phyloP scores from a whole-genome alignment of 2,329 filamentous ascomycete genomes.

The Colletotrichum cereale region DNA sequence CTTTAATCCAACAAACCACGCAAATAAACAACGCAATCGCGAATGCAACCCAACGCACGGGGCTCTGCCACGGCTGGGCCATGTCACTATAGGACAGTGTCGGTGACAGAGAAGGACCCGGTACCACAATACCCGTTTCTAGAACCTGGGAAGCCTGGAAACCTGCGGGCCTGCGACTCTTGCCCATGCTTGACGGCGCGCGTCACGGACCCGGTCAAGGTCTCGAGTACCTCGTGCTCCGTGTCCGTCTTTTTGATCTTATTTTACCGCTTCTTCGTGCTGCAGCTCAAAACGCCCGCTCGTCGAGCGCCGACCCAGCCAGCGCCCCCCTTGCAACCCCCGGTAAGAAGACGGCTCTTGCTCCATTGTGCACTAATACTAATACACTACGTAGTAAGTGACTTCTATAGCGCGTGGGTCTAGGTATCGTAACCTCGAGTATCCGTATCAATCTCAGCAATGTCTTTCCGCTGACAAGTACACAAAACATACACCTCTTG shows the following conservation, averaged over 20 bases:
- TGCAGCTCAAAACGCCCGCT: slow-evolving; percentile 39
- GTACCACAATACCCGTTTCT: slow-evolving; percentile 23
- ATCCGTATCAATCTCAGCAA: not conserved
- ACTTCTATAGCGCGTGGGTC: not conserved
- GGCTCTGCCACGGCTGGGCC: not conserved
- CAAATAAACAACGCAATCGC: slow-evolving; percentile 4
- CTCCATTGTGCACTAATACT: not conserved
- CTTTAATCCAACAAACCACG: slow-evolving; percentile 4
- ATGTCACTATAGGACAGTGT: slow-evolving; percentile 10
- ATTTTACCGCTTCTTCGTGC: slow-evolving; percentile 35
- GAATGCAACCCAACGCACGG: slow-evolving; percentile 4
- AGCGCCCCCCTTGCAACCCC: not conserved
- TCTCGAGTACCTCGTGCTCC: slow-evolving; percentile 23
- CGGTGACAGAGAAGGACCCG: not conserved
- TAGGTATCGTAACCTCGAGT: not conserved
- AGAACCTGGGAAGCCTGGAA: not conserved
- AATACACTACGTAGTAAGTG: too few relatives aligned
- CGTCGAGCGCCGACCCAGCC: slow-evolving; percentile 27
- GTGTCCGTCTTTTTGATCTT: slow-evolving; percentile 6
- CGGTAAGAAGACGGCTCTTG: not conserved
- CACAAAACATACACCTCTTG: not conserved
- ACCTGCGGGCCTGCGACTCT: not conserved
- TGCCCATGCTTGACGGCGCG: not conserved
- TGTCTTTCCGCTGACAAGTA: not conserved
- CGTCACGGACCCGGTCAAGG: slow-evolving; percentile 18